Evolutionary conservation across 148 eudicot species (phyloP), one percentile per base, ranked within the genome.

Genomic region (Rhododendron ovatum): DNA sequence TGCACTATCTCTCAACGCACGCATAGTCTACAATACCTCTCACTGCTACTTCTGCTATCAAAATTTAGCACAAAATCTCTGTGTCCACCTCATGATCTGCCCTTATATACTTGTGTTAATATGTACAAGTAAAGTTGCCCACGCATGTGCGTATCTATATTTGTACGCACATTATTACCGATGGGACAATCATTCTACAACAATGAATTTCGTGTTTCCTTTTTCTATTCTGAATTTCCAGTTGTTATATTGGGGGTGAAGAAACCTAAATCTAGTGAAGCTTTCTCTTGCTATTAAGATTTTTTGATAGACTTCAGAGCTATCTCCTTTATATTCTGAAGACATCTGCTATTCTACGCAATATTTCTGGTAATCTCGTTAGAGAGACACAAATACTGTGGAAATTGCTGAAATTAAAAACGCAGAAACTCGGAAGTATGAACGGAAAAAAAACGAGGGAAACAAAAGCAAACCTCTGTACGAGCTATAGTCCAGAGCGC

Each of bases 401-500:
- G 6, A n/a, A 82, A 82, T 59, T 63, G 18, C 24, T 22, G 82
- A 59, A 65, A 48, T 13, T 9, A 33, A 30, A 55, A 81, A 78
- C 80, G 14, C 55, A 59, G 57, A 13, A 67, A 22, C 41, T 12
- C 9, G 14, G 73, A 17, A 82, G 22, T 26, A 78, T 33, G 51
- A 83, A 37, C 45, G 1, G 28, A 2, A 12, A 4, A 28, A 1
- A 69, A 4, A 47, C 45, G 5, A 81, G 50, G 17, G n/a, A 24
- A 71, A 8, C 6, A 80, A 47, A 39, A 14, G 35, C 28, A 73
- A 77, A 98, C 98, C 99, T 98, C 99, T 8, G 82, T 67, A 47
- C 99, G 98, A 80, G 94, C 95, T 82, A 98, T 95, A 83, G 95
- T 92, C 88, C 94, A 92, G 81, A 98, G 90, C 85, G 99, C 99